Conservation (phyloP, 2,329 filamentous ascomycete genomes). For the Aspergillus felis region DNA sequence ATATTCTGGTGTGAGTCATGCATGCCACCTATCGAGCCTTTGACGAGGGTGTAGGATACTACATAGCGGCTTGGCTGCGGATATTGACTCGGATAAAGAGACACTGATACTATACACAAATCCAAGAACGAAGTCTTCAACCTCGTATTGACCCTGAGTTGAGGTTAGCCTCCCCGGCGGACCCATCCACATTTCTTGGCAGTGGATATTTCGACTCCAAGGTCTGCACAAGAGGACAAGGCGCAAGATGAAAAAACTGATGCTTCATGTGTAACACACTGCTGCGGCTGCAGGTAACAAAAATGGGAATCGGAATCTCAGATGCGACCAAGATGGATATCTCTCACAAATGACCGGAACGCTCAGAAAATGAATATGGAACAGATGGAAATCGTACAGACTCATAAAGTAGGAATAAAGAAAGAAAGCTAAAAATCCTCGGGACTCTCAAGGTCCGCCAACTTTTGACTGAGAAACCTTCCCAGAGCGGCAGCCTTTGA, state of each 20-base stretch:
- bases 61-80: background rate
- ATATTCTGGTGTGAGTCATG: background rate
- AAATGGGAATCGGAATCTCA: background rate
- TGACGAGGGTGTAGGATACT: background rate
- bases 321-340: background rate
- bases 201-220: background rate
- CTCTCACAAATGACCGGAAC: background rate
- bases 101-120: background rate
- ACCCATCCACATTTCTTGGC: background rate
- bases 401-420: background rate
- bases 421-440: slow-evolving; percentile 34
- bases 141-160: background rate
- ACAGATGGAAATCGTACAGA: background rate
- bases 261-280: background rate
- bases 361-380: background rate
- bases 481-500: slow-evolving; percentile 42
- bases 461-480: slow-evolving; percentile 37
- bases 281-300: background rate
- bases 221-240: background rate
- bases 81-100: background rate
- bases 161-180: background rate
- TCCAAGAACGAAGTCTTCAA: background rate
- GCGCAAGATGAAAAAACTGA: background rate
- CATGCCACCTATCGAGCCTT: background rate
- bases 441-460: slow-evolving; percentile 39